These are phyloP conservation scores for barrel medic (Medicago truncatula) DNA, from an alignment of 306 rosid genomes.

Conservation along the genomic window MtrunA17r5.0-ANR NC_053042.1:52709001-52709500, in stretches of 20 bases:
- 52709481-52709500: constrained; percentile 61
- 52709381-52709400: neutral
- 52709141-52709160: constrained; percentile 40
- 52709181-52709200: constrained; percentile 46
- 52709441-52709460: constrained; percentile 15
- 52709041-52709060: constrained; percentile 16
- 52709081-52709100: constrained; percentile 54
- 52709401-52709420: neutral
- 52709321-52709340: neutral
- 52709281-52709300: constrained; percentile 20
- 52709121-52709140: constrained; percentile 51
- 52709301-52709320: constrained; percentile 47
- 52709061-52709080: neutral
- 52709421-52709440: neutral
- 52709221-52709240: constrained; percentile 42
- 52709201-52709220: constrained; percentile 61
- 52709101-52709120: constrained; percentile 31
- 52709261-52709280: constrained; percentile 45
- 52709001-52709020: constrained; percentile 4
- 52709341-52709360: constrained; percentile 25
- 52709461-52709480: constrained; percentile 12
- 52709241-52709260: constrained; percentile 60
- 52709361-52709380: constrained; percentile 16
- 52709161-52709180: constrained; percentile 45
- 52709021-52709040: neutral